Percentiles rank a stretch among this genome's conserved stretches.
These are phyloP conservation scores for Pezizomycotina sp. DNA, from an alignment of 2,329 filamentous ascomycete species.

Conservation along the genomic window DNA sequence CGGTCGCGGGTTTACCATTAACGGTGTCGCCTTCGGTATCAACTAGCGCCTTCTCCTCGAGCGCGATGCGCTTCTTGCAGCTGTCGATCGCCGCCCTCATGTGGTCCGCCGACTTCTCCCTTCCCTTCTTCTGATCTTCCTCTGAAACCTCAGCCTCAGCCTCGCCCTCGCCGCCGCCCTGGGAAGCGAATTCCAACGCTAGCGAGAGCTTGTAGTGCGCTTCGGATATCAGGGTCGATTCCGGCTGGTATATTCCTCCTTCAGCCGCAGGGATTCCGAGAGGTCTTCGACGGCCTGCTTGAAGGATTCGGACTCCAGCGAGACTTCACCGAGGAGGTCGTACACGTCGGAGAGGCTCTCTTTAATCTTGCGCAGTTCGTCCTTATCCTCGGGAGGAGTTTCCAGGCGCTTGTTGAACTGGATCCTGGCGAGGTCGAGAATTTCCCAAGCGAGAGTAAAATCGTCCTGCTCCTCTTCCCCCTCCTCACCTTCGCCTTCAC, in stretches of 20 bases:
- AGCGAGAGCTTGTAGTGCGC: constrained; percentile 93
- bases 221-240: constrained; percentile 76
- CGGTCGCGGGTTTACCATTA: constrained; percentile 30
- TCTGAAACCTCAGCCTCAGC: constrained; percentile 45
- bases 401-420: constrained; percentile 42
- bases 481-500: constrained; percentile 29
- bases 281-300: constrained; percentile 73
- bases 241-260: constrained; percentile 60
- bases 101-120: constrained; percentile 24
- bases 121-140: constrained; percentile 39
- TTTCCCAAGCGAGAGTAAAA: constrained; percentile 57
- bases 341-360: constrained; percentile 73
- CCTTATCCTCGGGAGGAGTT: constrained; percentile 19
- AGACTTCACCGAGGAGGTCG: constrained; percentile 87
- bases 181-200: constrained; percentile 67
- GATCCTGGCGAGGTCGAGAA: constrained; percentile 62
- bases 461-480: constrained; percentile 51
- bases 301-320: constrained; percentile 91
- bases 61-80: constrained; percentile 21
- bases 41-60: constrained; percentile 27
- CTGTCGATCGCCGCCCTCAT: constrained; percentile 23
- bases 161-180: constrained; percentile 27
- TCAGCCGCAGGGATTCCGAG: constrained; percentile 58
- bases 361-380: constrained; percentile 30
- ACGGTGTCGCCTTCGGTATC: constrained; percentile 34